Evolutionary conservation across 164 flowering plant species (phyloP).

Genomic region (Piper betle): DNA sequence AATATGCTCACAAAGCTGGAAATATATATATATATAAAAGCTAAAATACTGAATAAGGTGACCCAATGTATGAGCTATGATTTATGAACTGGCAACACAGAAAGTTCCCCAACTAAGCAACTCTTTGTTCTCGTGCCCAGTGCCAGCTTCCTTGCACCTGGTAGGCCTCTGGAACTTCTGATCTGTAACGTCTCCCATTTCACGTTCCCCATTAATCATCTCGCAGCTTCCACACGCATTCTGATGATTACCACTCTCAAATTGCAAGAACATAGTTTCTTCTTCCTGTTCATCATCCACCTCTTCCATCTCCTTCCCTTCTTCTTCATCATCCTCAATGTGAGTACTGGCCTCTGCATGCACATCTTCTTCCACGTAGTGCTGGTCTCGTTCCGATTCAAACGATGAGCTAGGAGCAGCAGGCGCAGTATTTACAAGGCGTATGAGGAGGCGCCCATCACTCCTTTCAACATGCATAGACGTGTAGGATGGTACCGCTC

Average conservation of each 20-base stretch:
- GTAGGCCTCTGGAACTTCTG: conserved; percentile 24
- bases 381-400: neutral
- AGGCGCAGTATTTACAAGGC: neutral
- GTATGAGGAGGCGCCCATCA: conserved; percentile 53
- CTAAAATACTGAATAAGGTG: neutral
- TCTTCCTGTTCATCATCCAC: conserved; percentile 10
- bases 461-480: conserved; percentile 47
- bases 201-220: conserved; percentile 15
- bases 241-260: neutral
- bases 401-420: too few relatives aligned
- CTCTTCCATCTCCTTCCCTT: neutral
- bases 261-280: neutral
- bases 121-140: conserved; percentile 14
- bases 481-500: conserved; percentile 23
- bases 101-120: conserved; percentile 30
- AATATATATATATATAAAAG: too few relatives aligned
- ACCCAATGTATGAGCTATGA: too few relatives aligned
- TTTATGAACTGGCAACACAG: conserved; percentile 17
- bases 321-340: conserved; percentile 1
- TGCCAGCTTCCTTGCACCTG: conserved; percentile 47
- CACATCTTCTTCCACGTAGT: too few relatives aligned
- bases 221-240: neutral
- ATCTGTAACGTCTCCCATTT: conserved; percentile 17
- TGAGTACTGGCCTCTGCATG: too few relatives aligned
- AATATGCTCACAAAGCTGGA: neutral